These are phyloP conservation scores for Fusarium succisae DNA, from an alignment of 2,329 filamentous ascomycete species.

Conservation along the genomic window DNA sequence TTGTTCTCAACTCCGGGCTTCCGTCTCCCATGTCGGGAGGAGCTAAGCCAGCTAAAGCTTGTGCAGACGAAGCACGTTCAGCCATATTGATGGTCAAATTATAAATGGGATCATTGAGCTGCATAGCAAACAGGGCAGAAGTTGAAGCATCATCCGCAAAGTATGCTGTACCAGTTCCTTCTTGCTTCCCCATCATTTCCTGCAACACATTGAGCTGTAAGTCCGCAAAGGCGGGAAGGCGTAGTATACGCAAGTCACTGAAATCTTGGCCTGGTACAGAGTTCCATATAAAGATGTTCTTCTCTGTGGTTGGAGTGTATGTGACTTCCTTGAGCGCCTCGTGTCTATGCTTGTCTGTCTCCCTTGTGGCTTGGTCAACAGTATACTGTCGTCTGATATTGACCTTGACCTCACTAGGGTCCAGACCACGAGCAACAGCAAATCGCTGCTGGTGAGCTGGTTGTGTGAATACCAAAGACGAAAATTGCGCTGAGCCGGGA, in stretches of 20 bases:
- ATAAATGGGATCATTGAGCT: neutral
- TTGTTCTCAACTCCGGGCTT: neutral
- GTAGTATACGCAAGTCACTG: neutral
- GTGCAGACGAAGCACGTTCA: neutral
- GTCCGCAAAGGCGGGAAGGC: neutral
- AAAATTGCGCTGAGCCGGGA: neutral
- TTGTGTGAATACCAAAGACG: neutral
- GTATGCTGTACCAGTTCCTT: neutral
- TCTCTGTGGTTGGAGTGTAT: neutral
- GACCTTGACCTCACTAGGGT: neutral
- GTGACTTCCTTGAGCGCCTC: neutral
- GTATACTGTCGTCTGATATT: neutral
- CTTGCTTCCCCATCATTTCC: neutral
- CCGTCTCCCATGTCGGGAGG: neutral
- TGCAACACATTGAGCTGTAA: neutral
- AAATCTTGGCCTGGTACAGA: neutral
- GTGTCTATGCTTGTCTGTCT: neutral
- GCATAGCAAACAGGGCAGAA: conserved; percentile 4
- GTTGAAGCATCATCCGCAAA: neutral
- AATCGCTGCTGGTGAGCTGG: neutral
- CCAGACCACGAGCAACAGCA: neutral
- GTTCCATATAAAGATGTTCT: neutral
- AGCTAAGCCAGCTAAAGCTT: neutral
- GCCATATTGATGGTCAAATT: neutral
- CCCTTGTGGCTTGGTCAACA: neutral